phyloP scores from a whole-genome alignment of 257 asterid species.

The Solanum etuberosum region DNA sequence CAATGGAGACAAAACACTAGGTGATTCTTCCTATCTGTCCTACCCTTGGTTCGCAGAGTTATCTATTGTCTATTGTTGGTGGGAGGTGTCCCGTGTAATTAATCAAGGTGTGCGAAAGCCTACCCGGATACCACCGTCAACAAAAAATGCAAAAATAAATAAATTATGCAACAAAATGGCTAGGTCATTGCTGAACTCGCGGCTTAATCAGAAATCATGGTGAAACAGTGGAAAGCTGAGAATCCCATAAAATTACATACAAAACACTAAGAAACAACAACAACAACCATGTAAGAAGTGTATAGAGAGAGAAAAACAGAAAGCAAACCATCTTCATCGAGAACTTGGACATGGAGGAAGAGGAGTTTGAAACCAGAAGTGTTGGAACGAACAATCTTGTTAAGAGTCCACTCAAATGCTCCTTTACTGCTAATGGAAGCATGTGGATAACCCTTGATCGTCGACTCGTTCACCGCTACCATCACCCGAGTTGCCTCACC shows the following conservation, averaged over 20 bases:
- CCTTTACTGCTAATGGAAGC: conserved; percentile 76
- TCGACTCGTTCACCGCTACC: conserved; percentile 19
- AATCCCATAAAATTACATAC: background rate
- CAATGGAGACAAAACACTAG: background rate
- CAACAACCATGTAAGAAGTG: background rate
- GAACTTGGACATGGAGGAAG: conserved; percentile 70
- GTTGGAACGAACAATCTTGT: conserved; percentile 60
- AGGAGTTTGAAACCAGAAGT: conserved; percentile 55
- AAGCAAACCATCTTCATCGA: conserved; percentile 63
- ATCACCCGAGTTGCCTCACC: background rate
- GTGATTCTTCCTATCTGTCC: background rate
- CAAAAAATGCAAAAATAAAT: background rate
- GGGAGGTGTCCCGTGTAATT: background rate
- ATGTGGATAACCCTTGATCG: conserved; percentile 77
- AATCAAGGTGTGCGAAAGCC: too few species aligned
- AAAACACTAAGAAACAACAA: background rate
- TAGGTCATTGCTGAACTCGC: background rate
- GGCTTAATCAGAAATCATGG: background rate
- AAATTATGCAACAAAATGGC: background rate
- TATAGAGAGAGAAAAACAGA: background rate
- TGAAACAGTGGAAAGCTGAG: background rate
- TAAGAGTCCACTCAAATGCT: conserved; percentile 81
- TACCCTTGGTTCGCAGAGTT: background rate
- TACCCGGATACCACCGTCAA: too few species aligned
- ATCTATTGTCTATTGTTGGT: background rate